Conservation (phyloP, 2,329 filamentous ascomycete genomes). For the Fusarium penzigii region DNA sequence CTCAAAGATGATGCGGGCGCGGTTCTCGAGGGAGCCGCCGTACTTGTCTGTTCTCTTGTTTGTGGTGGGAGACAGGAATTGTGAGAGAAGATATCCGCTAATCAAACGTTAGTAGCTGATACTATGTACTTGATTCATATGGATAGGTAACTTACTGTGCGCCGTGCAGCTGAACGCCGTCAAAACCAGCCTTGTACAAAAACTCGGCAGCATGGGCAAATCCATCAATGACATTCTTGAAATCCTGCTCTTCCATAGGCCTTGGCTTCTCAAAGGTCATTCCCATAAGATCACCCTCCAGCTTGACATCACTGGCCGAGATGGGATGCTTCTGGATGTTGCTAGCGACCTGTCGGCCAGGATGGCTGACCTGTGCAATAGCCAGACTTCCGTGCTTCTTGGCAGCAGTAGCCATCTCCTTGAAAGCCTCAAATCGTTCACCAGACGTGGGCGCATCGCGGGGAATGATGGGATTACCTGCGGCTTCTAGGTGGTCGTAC, state of each 20-base stretch:
- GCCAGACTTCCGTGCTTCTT: conserved; percentile 63
- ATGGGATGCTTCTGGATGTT: conserved; percentile 38
- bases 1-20: conserved; percentile 47
- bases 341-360: conserved; percentile 44
- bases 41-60: conserved; percentile 56
- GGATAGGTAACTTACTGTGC: conserved; percentile 40
- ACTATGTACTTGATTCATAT: not conserved
- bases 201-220: conserved; percentile 65
- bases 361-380: conserved; percentile 56
- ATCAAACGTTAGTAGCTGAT: not conserved
- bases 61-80: conserved; percentile 52
- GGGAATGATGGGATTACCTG: conserved; percentile 62
- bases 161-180: conserved; percentile 51
- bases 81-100: conserved; percentile 52
- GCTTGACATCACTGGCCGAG: conserved; percentile 42
- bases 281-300: conserved; percentile 27
- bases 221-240: conserved; percentile 56
- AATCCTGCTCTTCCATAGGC: conserved; percentile 54
- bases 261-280: conserved; percentile 48
- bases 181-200: conserved; percentile 61
- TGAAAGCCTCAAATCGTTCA: conserved; percentile 62
- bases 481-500: conserved; percentile 56
- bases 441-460: conserved; percentile 51
- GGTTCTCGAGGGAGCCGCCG: conserved; percentile 45
- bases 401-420: conserved; percentile 51